Evolutionary conservation across 129 eudicot genomes (phyloP).

Genomic region (Chrysanthemum lavandulifolium): DNA sequence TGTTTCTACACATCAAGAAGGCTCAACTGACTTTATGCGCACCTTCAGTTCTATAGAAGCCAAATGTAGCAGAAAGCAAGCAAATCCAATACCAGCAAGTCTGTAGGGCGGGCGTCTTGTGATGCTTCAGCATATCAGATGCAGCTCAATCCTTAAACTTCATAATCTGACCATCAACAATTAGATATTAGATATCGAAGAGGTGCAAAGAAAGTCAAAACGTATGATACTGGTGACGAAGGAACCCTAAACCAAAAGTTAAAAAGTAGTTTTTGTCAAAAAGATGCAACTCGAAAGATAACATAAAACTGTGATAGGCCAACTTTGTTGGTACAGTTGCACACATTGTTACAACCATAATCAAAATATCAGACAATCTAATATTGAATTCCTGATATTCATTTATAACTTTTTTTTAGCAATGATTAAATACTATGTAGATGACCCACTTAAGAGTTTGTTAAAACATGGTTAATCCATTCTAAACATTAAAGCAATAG

Average conservation of each 20-base stretch:
- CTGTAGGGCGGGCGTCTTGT: neutral
- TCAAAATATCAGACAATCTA: no score
- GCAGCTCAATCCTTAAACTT: neutral
- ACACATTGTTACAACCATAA: no score
- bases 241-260: no score
- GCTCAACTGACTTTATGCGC: neutral
- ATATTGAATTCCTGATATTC: no score
- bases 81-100: slow-evolving; percentile 2
- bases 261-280: neutral
- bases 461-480: no score
- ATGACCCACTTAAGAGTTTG: no score
- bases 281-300: neutral
- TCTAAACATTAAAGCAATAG: no score
- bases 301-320: neutral
- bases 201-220: neutral
- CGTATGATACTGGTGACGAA: no score
- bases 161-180: slow-evolving; percentile 7
- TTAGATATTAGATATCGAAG: neutral
- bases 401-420: no score
- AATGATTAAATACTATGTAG: no score
- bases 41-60: slow-evolving; percentile 6
- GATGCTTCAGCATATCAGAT: slow-evolving; percentile 8
- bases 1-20: neutral
- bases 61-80: slow-evolving; percentile 15
- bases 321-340: neutral